Base-by-base conservation (phyloP, 768 basidiomycete species). In the Sarcodon sp. region DNA sequence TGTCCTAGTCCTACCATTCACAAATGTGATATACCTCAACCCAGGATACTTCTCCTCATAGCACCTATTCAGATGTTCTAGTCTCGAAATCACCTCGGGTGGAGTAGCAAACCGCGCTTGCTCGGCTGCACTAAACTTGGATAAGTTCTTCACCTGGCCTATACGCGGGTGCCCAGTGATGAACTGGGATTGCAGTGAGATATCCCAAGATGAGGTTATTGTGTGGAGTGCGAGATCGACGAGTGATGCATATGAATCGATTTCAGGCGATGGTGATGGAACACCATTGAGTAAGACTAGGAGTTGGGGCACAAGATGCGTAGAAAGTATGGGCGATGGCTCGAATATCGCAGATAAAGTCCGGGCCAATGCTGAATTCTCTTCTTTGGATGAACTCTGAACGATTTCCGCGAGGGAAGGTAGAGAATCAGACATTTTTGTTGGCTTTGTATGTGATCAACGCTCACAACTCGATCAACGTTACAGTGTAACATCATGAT, bases 21-120 rank as follows among this genome's bases (percentile, higher is more conserved):
- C 92, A 58, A 92, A 96, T 5, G 89, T 92, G 65, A 96, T 87
- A 59, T 90, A 94, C 15, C 86, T 73, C 53, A 96, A 60, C 3
- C 83, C 80, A 0, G 83, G 79, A 57, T 82, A 94, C 47, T 65
- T 65, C 31, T 59, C 66, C 59, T 92, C 87, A 58, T 93, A 94
- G 53, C 76, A 75, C 9, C 67, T 71, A 54, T 96, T 96, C 45
- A 94, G 73, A 54, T 85, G 75, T 33, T 61, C 72, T 13, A 96
- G 72, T 7, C 87, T 77, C 6, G 66, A 73, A 16, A 94, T 69
- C 35, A 92, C 81, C 50, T 79, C 80, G 27, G 85, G 80, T 6
- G 81, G 75, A 7, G 88, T 89, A 15, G 74, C 71, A 9, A 64
- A 64, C 3, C 64, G 61, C 0, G 71, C 80, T 62, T 94, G 92